These are phyloP conservation scores for Patellifolia procumbens DNA, from an alignment of 179 eudicot species.

Conservation along the genomic window DNA sequence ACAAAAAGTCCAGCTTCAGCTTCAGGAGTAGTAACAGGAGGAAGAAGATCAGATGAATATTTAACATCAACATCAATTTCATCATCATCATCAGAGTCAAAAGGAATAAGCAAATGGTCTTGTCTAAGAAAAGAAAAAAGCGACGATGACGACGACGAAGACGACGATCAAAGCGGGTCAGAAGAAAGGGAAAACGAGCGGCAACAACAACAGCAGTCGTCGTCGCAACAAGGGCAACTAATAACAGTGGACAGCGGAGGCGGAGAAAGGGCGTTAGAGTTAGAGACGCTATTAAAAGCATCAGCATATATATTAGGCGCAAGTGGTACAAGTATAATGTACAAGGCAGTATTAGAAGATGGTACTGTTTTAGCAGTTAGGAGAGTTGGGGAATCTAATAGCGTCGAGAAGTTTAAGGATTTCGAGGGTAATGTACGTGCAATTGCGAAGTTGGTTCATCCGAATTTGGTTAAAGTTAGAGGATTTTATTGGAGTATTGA, in stretches of 20 bases:
- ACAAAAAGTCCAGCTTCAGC: background rate
- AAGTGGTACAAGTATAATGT: constrained; percentile 76
- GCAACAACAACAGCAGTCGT: constrained; percentile 16
- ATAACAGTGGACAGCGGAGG: constrained; percentile 60
- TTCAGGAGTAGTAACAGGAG: background rate
- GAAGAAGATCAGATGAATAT: constrained; percentile 22
- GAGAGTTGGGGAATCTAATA: constrained; percentile 60
- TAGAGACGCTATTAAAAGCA: constrained; percentile 86
- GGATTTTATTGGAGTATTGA: constrained; percentile 88
- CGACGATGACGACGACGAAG: constrained; percentile 29
- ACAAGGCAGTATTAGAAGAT: constrained; percentile 86
- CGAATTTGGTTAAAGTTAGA: constrained; percentile 75
- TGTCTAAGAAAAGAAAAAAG: constrained; percentile 50
- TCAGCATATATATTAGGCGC: constrained; percentile 88
- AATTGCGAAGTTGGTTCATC: constrained; percentile 72
- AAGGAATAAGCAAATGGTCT: constrained; percentile 58
- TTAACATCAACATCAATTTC: constrained; percentile 38
- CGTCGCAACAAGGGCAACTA: constrained; percentile 45
- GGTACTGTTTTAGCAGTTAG: constrained; percentile 77
- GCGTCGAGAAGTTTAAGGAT: constrained; percentile 65
- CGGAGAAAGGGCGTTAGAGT: constrained; percentile 57
- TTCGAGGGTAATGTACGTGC: constrained; percentile 72
- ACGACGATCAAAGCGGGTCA: constrained; percentile 18
- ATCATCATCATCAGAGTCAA: constrained; percentile 44
- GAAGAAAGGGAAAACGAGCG: constrained; percentile 15